phyloP scores from a whole-genome alignment of 768 basidiomycete species.

The Calocera cornea region DNA sequence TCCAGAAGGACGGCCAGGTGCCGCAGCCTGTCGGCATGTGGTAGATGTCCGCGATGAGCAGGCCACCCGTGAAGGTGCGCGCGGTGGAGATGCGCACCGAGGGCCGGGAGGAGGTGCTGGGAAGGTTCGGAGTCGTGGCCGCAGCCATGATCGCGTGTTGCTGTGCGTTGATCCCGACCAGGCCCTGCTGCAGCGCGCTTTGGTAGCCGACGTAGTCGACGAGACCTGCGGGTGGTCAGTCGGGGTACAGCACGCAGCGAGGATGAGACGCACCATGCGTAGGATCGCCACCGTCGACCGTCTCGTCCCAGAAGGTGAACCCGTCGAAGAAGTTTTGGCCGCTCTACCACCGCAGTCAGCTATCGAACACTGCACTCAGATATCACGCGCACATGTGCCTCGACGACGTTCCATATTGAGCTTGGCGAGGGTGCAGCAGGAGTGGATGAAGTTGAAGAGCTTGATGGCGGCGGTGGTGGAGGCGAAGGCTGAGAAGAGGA shows the following conservation, averaged over 20 bases:
- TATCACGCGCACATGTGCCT: neutral
- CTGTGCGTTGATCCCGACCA: neutral
- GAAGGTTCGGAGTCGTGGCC: neutral
- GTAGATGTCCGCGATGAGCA: constrained; percentile 68
- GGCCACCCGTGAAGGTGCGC: constrained; percentile 29
- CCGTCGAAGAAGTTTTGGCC: neutral
- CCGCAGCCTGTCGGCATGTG: constrained; percentile 89
- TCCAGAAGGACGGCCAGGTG: constrained; percentile 53
- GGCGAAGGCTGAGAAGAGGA: neutral
- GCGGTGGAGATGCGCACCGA: neutral
- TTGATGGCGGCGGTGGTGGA: too few species aligned
- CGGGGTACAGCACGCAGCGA: neutral
- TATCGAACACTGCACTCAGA: neutral
- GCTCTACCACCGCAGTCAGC: neutral
- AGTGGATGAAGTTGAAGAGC: neutral
- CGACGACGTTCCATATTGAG: neutral
- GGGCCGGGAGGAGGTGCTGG: neutral
- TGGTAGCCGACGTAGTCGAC: constrained; percentile 2
- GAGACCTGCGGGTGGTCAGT: neutral
- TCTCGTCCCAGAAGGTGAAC: constrained; percentile 2
- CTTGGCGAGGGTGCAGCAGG: neutral
- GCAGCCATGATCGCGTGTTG: neutral
- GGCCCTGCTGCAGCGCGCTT: neutral
- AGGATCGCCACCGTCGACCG: neutral
- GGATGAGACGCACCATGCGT: neutral